Evolutionary conservation across 2,329 filamentous ascomycete species (phyloP), one percentile per base, ranked within the genome.

Genomic region (Chrysoporthe cubensis): DNA sequence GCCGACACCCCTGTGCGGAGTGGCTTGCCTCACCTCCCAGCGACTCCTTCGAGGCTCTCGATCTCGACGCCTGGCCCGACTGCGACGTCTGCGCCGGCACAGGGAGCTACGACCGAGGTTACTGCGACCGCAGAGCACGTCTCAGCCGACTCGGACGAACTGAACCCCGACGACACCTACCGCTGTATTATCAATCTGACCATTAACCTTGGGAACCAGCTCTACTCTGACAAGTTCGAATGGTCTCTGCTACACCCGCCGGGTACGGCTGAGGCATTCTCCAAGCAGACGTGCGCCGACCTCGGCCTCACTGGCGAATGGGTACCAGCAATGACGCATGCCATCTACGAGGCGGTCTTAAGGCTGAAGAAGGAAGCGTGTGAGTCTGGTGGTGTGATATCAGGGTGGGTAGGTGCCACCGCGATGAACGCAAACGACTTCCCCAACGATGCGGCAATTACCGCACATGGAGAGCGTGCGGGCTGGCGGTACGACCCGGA

Each of bases 401-500:
- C 88, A 18, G 91, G 91, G 52, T 88, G 89, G 83, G 87, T 71
- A 2, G 71, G 69, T 34, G 72, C 68, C 4, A 72, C 71, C 7
- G 70, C 70, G 4, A 42, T 85, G 21, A 87, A 87, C 72, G 87
- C 87, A 9, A 80, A 83, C 16, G 93, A 96, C 70, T 89, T 97
- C 62, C 92, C 95, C 71, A 97, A 97, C 75, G 93, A 97, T 76
- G 92, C 94, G 1, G 92, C 92, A 9, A 68, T 75, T n/a, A 75
- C 74, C 0, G 71, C 72, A 0, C 73, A 71, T 3, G 76, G 74
- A 4, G 76, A 74, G 26, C 74, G 74, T 68, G 94, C 94, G 16
- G 96, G 96, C 2, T 98, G 96, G 95, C 87, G 96, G 71, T 97
- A 97, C 76, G 96, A 99, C 72, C 92, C 93, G 2, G 96, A 98